Evolutionary conservation across 805 yeast species (phyloP), one percentile per base, ranked within the genome.

Genomic region (Saturnispora quitensis): DNA sequence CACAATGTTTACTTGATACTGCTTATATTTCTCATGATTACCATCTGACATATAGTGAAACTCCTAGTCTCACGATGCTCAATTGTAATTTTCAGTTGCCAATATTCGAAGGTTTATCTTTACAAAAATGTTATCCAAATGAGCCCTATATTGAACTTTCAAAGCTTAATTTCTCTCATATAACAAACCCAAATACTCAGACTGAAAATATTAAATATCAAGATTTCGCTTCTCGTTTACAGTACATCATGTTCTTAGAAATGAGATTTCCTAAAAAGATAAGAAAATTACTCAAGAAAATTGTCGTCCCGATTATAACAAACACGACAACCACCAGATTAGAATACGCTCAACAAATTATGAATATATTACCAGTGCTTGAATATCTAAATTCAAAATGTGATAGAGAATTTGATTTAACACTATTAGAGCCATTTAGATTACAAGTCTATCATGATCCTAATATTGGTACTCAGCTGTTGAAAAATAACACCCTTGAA

Each of bases 161-260:
- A 9, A 22, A 47, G 8, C 31, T 50, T 20, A 50, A 44, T 28
- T 50, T 50, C 13, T 36, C 43, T 13, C 35, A 50, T 31, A 17
- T 45, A 25, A 7, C 22, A 28, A 50, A 44, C 4, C 18, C 50
- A 17, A 31, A 15, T 25, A 13, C 22, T 10, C 40, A 28, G 7
- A 43, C 18, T 15, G 47, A 48, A 9, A 47, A 42, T 35, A 45
- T 45, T 9, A 54, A 44, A 25, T 43, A 38, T 17, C 17, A 17
- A 34, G 22, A 55, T 1, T 22, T 45, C 5, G 49, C 59, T 7
- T 73, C 86, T 15, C 72, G 87, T 58, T 60, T 85, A 12, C 89
- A 84, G 61, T 73, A 70, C 57, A 58, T 86, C 22, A 65, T 84
- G 36, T 73, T 72, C 53, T 76, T 83, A 53, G 86, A 85, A 54